Evolutionary conservation across 345 rosid genomes (phyloP), one percentile per base, ranked within the genome.

Genomic region (Melaleuca quinquenervia): DNA sequence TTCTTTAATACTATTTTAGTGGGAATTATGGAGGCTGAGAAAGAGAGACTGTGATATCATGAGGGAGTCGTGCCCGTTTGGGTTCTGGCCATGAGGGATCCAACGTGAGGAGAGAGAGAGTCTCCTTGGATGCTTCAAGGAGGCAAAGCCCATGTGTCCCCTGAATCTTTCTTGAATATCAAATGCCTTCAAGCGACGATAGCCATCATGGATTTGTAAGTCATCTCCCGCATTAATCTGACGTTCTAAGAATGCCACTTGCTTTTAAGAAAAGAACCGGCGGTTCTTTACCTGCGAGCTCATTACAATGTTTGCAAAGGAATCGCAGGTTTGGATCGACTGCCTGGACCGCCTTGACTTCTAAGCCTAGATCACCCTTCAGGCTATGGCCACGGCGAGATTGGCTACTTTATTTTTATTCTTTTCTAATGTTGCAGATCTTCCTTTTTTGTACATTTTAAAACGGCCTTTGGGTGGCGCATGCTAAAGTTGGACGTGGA

Each of bases 311-410:
- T 70, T 2, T 70, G 80, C 80, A 70, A 18, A 36, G 24, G 22
- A 70, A 70, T 70, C 44, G 80, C 80, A 32, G 48, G 80, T 21
- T 70, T 36, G 24, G 92, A 90, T 93, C 86, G n/a, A 16, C 10
- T 9, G 20, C 21, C 55, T 22, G 92, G 89, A 91, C 92, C 94
- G 87, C 88, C 86, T 87, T 84, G 89, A 87, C 90, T 83, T 11
- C 60, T 22, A 60, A 55, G 60, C 85, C 52, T 56, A 12, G 1
- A 1, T 12, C 41, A 49, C 87, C 90, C 60, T 60, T 78, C 55
- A 36, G 78, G 48, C 78, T 70, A 2, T 70, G 9, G 78, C 48
- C 18, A 13, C 45, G 16, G 45, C 16, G 76, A 64, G 76, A 70
- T 36, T 16, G 26, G 48, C 6, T 9, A 8, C 6, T 32, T 7